Base-by-base conservation (phyloP, 169 alveolate species). In the Babesia sp. region DNA sequence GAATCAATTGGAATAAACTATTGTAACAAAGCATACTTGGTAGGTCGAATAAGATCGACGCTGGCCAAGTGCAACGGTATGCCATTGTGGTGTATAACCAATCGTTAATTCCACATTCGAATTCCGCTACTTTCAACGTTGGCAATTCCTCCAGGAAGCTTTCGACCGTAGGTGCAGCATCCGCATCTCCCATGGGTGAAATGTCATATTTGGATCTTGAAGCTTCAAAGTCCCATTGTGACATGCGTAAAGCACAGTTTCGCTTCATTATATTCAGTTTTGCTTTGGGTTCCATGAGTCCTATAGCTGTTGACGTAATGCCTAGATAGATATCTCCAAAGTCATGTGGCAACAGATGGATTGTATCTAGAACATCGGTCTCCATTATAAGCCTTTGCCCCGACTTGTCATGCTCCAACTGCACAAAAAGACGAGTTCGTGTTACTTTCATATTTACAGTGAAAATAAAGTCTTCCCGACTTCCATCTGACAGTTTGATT, bases 1-100 rank as follows among this genome's bases (percentile, higher is more conserved):
- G 68, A 11, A 78, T 50, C 1, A 60, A 39, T 26, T 78, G 86
- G 64, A 78, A 78, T 11, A 67, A 4, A 45, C 71, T 68, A 44
- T 78, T 68, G 69, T 78, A 78, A 39, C 64, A 36, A 11, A 53
- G 37, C 58, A 61, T 45, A 11, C 76, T 60, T 1, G 50, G 5
- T 42, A 64, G 48, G 34, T 64, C 61, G 36, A 72, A 28, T 1
- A 72, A 34, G 9, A 72, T 61, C 29, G 83, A 45, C 45, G 39
- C 44, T 3, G 83, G 83, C 83, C 83, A 72, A 6, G 39, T 37
- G 58, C 50, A 61, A 22, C 36, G 7, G 53, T 57, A 59, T 2
- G 76, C 53, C 55, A 72, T 14, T 5, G 39, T 45, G 12, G 54
- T 0, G 26, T 64, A 33, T 3, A 64, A 28, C 74, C 74, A 64